Evolutionary conservation across 176 grass and related monocot species (phyloP), one percentile per base, ranked within the genome.

Genomic region (Miscanthus lutarioriparius): DNA sequence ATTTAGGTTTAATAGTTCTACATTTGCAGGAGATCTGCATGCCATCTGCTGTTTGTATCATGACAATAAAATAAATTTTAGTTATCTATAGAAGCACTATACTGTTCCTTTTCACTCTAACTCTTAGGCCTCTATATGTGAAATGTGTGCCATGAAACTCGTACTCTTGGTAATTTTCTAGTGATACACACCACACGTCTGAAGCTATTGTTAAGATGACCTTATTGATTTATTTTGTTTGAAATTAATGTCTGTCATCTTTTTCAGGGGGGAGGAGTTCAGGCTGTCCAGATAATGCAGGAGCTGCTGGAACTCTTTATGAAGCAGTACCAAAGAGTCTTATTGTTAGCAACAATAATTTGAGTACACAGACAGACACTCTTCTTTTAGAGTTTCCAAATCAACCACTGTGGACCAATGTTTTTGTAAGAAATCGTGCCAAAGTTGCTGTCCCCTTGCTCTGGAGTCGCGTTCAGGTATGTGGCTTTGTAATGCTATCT

Each of bases 401-500:
- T 85, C 97, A 99, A 80, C 97, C 97, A 85, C 84, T 99, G 70
- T 99, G 97, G 97, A 99, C 97, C 49, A 99, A 99, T 87, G 97
- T 99, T 91, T 94, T 94, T 91, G 87, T 99, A 32, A 94, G 26
- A 71, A 99, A 91, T 89, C 84, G 87, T 79, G 97, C 97, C 38
- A 99, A 94, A 92, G 97, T 93, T 68, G 93, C 88, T 71, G 91
- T 99, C 72, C 97, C 97, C 61, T 92, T 99, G 87, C 91, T 91
- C 39, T 99, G 97, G 97, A 99, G 97, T 78, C 97, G 97, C 20
- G 97, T 99, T 83, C 97, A 99, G 97, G 97, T 99, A 84, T 20
- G 16, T 5, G 3, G 45, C 70, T 70, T 75, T 90, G 37, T 8
- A 61, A 48, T 79, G 49, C 14, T 90, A 61, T 76, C 65, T 4